Evolutionary conservation across 2,329 filamentous ascomycete species (phyloP).

Genomic region (Cordyceps pruinosa): DNA sequence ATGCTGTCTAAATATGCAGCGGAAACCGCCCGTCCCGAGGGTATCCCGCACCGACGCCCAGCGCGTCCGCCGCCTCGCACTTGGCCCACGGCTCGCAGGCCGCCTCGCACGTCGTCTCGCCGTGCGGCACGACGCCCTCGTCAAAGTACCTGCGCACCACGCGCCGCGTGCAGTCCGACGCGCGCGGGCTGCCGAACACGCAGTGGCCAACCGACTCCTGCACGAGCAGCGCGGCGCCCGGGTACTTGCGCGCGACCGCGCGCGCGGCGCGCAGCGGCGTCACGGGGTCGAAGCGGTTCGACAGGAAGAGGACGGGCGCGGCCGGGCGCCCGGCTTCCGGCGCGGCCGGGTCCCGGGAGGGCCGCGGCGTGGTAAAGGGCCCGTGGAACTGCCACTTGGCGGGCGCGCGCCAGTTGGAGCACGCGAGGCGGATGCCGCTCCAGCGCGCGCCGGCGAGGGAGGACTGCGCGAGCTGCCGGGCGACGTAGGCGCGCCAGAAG

Average conservation of each 20-base stretch:
- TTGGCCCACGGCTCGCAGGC: constrained; percentile 17
- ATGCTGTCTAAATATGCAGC: background rate
- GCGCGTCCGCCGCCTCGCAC: background rate
- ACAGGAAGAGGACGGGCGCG: constrained; percentile 38
- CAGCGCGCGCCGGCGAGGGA: constrained; percentile 26
- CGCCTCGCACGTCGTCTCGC: constrained; percentile 18
- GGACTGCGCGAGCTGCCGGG: constrained; percentile 21
- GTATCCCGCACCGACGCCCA: background rate
- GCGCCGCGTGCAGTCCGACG: constrained; percentile 18
- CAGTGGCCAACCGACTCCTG: constrained; percentile 26
- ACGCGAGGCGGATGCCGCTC: constrained; percentile 32
- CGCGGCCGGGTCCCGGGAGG: constrained; percentile 15
- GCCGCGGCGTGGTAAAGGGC: constrained; percentile 24
- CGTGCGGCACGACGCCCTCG: constrained; percentile 22
- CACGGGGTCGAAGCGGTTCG: constrained; percentile 37
- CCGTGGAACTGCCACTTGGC: constrained; percentile 35
- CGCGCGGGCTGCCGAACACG: constrained; percentile 4
- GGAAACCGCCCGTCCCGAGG: background rate
- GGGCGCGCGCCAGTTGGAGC: constrained; percentile 30
- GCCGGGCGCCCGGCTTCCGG: constrained; percentile 26
- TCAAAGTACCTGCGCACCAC: constrained; percentile 24
- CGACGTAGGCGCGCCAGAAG: constrained; percentile 26
- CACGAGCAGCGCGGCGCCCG: constrained; percentile 23
- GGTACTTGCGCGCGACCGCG: constrained; percentile 21
- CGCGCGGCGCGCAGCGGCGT: constrained; percentile 36